These are phyloP conservation scores for Mycena sp. DNA, from an alignment of 1,284 basidiomycete species.

Conservation along the genomic window DNA sequence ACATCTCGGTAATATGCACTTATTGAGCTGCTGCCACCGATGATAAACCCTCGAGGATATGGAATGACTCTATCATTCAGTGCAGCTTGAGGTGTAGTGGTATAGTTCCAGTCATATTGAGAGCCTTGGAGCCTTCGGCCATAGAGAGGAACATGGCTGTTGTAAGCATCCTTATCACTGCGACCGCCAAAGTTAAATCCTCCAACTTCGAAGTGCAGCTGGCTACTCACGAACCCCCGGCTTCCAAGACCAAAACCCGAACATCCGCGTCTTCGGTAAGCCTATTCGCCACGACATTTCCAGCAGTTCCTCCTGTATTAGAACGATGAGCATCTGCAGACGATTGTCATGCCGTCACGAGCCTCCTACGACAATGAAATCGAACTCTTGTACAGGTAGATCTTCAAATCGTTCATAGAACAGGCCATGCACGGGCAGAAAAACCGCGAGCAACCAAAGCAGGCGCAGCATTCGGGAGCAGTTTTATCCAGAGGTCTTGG, in stretches of 20 bases:
- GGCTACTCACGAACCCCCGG: constrained; percentile 38
- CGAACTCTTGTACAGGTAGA: constrained; percentile 2
- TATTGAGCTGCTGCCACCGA: constrained; percentile 35
- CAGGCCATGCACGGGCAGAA: no score
- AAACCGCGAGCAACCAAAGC: no score
- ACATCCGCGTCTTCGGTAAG: constrained; percentile 38
- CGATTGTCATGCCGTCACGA: neutral
- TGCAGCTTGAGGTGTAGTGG: constrained; percentile 30
- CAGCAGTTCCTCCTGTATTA: constrained; percentile 39
- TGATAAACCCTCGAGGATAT: constrained; percentile 31
- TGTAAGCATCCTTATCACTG: constrained; percentile 37
- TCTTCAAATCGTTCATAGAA: neutral
- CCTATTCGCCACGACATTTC: constrained; percentile 42
- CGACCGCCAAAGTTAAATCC: neutral
- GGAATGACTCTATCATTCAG: constrained; percentile 22
- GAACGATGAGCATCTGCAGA: neutral
- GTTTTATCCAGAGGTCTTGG: no score
- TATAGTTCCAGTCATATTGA: constrained; percentile 26
- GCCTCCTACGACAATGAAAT: constrained; percentile 45
- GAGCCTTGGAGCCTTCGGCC: constrained; percentile 13
- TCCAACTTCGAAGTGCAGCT: neutral
- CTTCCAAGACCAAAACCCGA: constrained; percentile 43
- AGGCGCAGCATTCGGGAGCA: no score
- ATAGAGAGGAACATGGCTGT: constrained; percentile 36
- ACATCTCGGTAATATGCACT: constrained; percentile 28